These are phyloP conservation scores for Gossypium davidsonii DNA, from an alignment of 441 rosid genomes.

Conservation along the genomic window DNA sequence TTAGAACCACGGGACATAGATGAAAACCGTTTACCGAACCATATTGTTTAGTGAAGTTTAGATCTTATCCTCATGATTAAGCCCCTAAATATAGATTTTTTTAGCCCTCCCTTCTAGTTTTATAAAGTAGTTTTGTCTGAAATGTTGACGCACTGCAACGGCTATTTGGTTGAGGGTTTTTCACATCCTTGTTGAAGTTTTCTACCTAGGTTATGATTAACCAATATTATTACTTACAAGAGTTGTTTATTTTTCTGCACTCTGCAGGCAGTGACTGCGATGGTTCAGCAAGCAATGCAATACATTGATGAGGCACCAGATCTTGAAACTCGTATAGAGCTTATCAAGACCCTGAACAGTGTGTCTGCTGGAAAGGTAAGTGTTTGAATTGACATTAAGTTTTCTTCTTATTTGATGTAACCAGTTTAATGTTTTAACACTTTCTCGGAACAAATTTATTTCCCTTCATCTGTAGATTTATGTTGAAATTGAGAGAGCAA, in stretches of 20 bases:
- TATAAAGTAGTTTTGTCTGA: background rate
- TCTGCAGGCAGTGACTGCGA: constrained; percentile 76
- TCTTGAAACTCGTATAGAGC: constrained; percentile 76
- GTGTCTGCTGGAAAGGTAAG: constrained; percentile 95
- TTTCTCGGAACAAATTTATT: background rate
- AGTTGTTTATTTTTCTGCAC: constrained; percentile 12
- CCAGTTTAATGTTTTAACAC: background rate
- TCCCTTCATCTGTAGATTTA: constrained; percentile 48
- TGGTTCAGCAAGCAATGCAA: constrained; percentile 98
- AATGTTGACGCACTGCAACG: constrained; percentile 3
- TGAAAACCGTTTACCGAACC: background rate
- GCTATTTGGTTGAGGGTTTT: background rate
- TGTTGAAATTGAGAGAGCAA: constrained; percentile 96
- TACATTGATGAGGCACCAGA: constrained; percentile 95
- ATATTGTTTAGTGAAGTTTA: background rate
- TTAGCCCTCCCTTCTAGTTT: background rate
- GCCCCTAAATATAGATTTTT: background rate
- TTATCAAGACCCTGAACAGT: constrained; percentile 74
- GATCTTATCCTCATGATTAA: background rate
- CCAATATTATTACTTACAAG: background rate
- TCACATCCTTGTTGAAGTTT: background rate
- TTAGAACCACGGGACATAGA: background rate
- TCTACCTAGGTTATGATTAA: background rate
- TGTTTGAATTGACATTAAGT: background rate
- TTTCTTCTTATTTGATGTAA: background rate